These are phyloP conservation scores for Eremomyces bilateralis DNA, from an alignment of 495 filamentous ascomycete genomes.

Conservation along the genomic window DNA sequence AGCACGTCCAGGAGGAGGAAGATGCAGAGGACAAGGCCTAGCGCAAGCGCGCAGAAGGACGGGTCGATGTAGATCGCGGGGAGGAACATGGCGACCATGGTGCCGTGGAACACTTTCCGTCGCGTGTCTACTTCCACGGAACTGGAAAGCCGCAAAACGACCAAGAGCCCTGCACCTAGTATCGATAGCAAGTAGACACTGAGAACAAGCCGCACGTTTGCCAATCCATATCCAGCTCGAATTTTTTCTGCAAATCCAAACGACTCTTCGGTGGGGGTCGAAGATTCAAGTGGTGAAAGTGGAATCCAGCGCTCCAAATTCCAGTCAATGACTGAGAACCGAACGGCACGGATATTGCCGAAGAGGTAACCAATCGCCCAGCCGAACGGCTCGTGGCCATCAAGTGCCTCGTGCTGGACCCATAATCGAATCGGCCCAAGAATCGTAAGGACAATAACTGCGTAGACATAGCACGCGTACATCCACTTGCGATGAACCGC, in stretches of 20 bases:
- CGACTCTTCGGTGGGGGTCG: conserved; percentile 3
- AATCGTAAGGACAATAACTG: conserved; percentile 36
- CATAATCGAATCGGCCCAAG: conserved; percentile 50
- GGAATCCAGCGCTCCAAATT: conserved; percentile 57
- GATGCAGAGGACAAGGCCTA: conserved; percentile 49
- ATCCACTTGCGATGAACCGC: conserved; percentile 57
- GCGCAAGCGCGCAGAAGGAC: conserved; percentile 52
- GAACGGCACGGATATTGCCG: conserved; percentile 38
- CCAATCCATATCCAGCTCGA: conserved; percentile 21
- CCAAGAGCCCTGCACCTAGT: conserved; percentile 42
- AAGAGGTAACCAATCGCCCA: conserved; percentile 86
- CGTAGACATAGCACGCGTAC: conserved; percentile 62
- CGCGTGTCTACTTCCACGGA: conserved; percentile 72
- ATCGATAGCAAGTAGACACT: conserved; percentile 48
- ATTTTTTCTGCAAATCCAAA: conserved; percentile 5
- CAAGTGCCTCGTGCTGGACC: conserved; percentile 40
- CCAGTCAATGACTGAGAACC: conserved; percentile 36
- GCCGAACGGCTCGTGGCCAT: conserved; percentile 59
- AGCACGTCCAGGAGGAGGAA: conserved; percentile 81
- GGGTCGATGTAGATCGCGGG: conserved; percentile 74
- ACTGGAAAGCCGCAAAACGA: conserved; percentile 39
- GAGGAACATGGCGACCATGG: conserved; percentile 90
- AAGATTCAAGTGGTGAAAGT: conserved; percentile 30
- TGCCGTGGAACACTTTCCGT: conserved; percentile 96
- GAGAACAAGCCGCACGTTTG: conserved; percentile 63